Base-by-base conservation (phyloP, 345 rosid genomes). In the Euclidium syriacum region DNA sequence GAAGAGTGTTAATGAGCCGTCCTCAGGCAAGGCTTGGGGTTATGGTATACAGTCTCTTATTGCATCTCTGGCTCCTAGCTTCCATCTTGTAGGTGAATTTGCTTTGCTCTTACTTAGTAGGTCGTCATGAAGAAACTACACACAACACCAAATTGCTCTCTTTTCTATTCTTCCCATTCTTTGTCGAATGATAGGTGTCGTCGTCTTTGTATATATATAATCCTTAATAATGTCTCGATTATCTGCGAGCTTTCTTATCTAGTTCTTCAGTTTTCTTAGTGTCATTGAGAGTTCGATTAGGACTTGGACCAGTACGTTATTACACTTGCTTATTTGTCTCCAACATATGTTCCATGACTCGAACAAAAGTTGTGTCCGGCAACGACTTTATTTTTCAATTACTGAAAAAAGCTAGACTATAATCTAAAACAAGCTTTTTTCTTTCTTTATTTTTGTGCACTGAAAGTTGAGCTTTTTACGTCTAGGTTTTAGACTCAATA, bases 1-100 rank as follows among this genome's bases (percentile, higher is more conserved):
- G 95, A 30, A 77, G 95, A 71, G 68, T 78, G 42, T 76, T 92
- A 35, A 86, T 83, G 83, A 81, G 79, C 69, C 94, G 86, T 50
- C 98, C 98, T 0, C 64, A 86, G 68, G 91, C 91, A 50, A 87
- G 98, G 63, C 81, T 92, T 44, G 88, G 96, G 29, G 44, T 88
- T 47, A 73, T 92, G 15, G 75, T 81, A 23, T 89, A 92, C 64
- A 83, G 91, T 75, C 76, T 92, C 24, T 29, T 92, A 77, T 53
- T 92, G 78, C 95, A 92, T 54, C 34, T 83, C 51, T 92, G 95
- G 96, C 75, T 89, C 27, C 52, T 92, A 71, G 96, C 80, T 60
- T 77, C 87, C 70, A 67, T 92, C 64, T 77, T 91, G 81, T 86
- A 74, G 49, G 19, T 23, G 27, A 12, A 36, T 35, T 30, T 64